Conservation (phyloP, 495 filamentous ascomycete species). For the Penicillium paxilli region DNA sequence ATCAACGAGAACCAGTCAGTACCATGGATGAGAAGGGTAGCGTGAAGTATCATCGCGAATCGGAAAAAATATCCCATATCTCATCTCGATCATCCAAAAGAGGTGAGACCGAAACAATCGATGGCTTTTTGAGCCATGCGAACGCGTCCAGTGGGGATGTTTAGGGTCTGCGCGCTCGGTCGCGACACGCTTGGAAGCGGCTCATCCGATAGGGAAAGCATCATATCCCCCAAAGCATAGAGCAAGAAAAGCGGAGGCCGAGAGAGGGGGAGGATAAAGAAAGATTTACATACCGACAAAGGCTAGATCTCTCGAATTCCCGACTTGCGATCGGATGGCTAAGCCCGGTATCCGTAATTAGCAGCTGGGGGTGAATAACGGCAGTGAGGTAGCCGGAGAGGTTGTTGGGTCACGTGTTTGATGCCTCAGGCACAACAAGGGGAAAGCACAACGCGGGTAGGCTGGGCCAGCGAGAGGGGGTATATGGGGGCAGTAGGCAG, state of each 20-base stretch:
- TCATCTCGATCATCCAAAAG: conserved; percentile 11
- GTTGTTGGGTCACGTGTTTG: conserved; percentile 39
- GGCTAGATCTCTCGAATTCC: conserved; percentile 48
- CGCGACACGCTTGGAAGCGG: conserved; percentile 20
- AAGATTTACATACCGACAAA: conserved; percentile 50
- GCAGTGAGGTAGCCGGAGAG: background rate
- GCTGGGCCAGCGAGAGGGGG: conserved; percentile 10
- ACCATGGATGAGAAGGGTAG: background rate
- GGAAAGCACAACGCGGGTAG: conserved; percentile 2
- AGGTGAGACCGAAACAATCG: background rate
- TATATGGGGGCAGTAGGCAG: background rate
- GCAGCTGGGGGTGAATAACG: conserved; percentile 36
- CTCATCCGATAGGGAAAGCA: conserved; percentile 8
- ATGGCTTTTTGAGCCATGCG: conserved; percentile 4
- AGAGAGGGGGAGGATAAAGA: conserved; percentile 10
- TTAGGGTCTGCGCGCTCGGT: conserved; percentile 26
- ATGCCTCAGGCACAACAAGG: conserved; percentile 22
- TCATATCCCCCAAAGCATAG: background rate
- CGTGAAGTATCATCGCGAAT: conserved; percentile 16
- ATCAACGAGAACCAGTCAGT: conserved; percentile 22
- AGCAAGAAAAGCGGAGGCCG: background rate
- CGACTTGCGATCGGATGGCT: conserved; percentile 46
- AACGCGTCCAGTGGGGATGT: conserved; percentile 38
- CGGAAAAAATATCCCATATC: background rate
- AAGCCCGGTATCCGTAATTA: conserved; percentile 43